These are phyloP conservation scores for Vitis hybrid DNA, from an alignment of 177 flowering plant species.

Conservation along the genomic window DNA sequence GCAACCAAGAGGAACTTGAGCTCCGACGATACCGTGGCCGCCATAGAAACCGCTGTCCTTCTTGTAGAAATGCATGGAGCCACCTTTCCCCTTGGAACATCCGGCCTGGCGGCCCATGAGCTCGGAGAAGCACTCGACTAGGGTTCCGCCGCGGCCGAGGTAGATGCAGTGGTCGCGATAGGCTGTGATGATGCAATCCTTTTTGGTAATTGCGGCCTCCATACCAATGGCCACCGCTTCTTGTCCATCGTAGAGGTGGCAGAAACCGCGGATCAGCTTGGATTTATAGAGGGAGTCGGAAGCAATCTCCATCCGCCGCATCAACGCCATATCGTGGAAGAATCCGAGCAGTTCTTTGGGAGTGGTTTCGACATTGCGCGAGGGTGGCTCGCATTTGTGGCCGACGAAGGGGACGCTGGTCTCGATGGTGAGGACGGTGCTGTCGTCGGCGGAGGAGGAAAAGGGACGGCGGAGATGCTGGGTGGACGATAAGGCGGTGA, in stretches of 20 bases:
- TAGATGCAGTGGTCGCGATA: slow-evolving; percentile 89
- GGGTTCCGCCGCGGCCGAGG: slow-evolving; percentile 79
- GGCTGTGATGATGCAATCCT: slow-evolving; percentile 85
- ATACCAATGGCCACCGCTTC: slow-evolving; percentile 93
- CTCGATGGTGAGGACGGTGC: slow-evolving; percentile 57
- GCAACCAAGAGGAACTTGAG: slow-evolving; percentile 87
- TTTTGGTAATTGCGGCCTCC: slow-evolving; percentile 86
- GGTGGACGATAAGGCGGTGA: slow-evolving; percentile 11
- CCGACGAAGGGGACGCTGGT: slow-evolving; percentile 75
- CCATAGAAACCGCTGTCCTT: slow-evolving; percentile 84
- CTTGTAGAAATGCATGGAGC: slow-evolving; percentile 96
- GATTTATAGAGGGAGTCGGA: slow-evolving; percentile 96
- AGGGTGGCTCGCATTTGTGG: slow-evolving; percentile 80
- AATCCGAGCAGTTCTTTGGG: slow-evolving; percentile 64
- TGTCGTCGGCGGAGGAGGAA: slow-evolving; percentile 35
- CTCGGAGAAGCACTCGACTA: slow-evolving; percentile 65
- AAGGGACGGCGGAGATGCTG: slow-evolving; percentile 33
- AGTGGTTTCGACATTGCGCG: slow-evolving; percentile 69
- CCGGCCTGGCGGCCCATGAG: slow-evolving; percentile 86
- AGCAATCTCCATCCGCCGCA: slow-evolving; percentile 97
- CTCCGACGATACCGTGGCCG: slow-evolving; percentile 97
- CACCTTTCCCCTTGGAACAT: slow-evolving; percentile 91
- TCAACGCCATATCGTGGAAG: slow-evolving; percentile 77
- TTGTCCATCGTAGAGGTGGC: slow-evolving; percentile 96
- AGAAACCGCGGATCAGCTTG: slow-evolving; percentile 90